A percentile compares a stretch with the other conserved stretches of the same genome.
Evolutionary conservation across 306 rosid genomes (phyloP).

Genomic region (Trifolium pratense): DNA sequence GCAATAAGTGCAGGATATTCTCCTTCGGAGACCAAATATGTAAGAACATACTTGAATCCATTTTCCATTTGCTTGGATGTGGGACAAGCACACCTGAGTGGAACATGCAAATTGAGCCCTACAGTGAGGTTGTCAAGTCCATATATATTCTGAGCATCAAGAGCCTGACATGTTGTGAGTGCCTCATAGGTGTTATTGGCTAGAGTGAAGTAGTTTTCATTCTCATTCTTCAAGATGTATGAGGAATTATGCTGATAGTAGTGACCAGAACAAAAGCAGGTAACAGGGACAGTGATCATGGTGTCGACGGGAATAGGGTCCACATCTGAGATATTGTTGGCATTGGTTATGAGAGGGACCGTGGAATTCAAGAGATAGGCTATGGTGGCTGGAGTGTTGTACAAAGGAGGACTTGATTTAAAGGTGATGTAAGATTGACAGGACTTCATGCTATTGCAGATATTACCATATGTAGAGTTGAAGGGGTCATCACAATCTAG

Average conservation of each 20-base stretch:
- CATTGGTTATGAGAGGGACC: not conserved
- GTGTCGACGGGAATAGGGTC: not conserved
- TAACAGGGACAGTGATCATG: not conserved
- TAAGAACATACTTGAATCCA: not conserved
- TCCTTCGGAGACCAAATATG: not conserved
- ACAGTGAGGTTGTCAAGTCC: not conserved
- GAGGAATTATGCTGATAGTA: not conserved
- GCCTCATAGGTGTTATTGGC: not conserved
- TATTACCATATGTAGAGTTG: not conserved
- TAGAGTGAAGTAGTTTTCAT: not conserved
- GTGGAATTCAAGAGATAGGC: not conserved
- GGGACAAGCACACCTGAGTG: not conserved
- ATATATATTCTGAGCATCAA: not conserved
- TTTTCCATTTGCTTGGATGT: not conserved
- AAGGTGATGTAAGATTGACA: not conserved
- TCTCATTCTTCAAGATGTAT: not conserved
- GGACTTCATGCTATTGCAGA: not conserved
- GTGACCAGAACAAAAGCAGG: not conserved
- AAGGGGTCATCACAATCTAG: not conserved
- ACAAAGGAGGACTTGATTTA: not conserved
- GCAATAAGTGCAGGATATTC: not conserved
- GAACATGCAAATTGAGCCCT: not conserved
- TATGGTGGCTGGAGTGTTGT: conserved; percentile 1
- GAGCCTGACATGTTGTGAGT: not conserved
- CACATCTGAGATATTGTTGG: not conserved